Evolutionary conservation across 2,329 filamentous ascomycete species (phyloP).

Genomic region (Arthrocladium fulminans): DNA sequence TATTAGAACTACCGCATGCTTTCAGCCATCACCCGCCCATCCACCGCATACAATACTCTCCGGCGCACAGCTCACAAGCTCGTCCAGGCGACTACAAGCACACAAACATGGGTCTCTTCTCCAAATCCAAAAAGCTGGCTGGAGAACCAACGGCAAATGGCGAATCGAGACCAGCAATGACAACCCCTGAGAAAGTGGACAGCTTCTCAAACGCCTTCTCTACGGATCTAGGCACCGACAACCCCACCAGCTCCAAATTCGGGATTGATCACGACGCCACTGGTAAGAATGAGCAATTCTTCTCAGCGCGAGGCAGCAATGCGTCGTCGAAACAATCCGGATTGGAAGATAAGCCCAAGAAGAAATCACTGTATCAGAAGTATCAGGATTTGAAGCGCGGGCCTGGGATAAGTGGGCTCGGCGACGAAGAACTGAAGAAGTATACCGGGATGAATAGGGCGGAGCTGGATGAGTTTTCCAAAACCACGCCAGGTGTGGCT

Average conservation of each 20-base stretch:
- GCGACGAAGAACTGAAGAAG: conserved; percentile 13
- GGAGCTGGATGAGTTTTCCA: conserved; percentile 11
- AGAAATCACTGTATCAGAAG: conserved; percentile 10
- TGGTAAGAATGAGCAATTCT: too few species aligned
- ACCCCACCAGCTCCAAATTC: background rate
- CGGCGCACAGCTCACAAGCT: background rate
- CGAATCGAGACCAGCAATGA: background rate
- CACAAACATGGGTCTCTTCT: conserved; percentile 4
- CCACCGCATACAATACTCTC: background rate
- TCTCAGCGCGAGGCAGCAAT: too few species aligned
- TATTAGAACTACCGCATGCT: background rate
- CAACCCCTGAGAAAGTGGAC: background rate
- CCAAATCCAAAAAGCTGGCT: background rate
- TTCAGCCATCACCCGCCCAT: background rate
- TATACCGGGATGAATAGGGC: conserved; percentile 11
- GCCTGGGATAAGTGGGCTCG: conserved; percentile 9
- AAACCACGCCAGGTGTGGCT: conserved; percentile 13
- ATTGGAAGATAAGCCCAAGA: background rate
- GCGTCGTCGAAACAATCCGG: too few species aligned
- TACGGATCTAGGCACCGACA: background rate
- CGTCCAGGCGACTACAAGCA: background rate
- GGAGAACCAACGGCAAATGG: background rate
- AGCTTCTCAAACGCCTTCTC: background rate
- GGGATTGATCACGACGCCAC: too few species aligned
- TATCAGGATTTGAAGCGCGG: conserved; percentile 12